Evolutionary conservation across 2,329 filamentous ascomycete genomes (phyloP).

Genomic region (Microthyrium microscopicum): DNA sequence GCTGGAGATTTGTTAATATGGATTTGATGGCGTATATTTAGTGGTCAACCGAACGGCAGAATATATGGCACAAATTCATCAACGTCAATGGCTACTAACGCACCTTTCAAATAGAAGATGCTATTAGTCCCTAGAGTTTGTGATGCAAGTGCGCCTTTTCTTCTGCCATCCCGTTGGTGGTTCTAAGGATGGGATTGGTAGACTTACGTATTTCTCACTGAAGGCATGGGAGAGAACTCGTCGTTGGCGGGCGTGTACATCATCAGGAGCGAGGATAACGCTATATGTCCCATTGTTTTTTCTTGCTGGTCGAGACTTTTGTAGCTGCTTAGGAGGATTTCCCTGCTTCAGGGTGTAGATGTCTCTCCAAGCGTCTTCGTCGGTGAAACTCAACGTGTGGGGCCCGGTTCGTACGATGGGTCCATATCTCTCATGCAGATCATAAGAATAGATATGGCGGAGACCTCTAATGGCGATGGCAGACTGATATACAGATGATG

Average conservation of each 20-base stretch:
- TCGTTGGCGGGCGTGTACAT: slow-evolving; percentile 15
- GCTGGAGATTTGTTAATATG: background rate
- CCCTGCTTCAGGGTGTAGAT: slow-evolving; percentile 16
- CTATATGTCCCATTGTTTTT: background rate
- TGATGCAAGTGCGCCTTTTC: too few species aligned
- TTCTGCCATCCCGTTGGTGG: too few species aligned
- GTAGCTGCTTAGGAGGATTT: background rate
- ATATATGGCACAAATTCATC: too few species aligned
- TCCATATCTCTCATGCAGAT: slow-evolving; percentile 19
- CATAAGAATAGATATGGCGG: background rate
- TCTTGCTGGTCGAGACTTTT: background rate
- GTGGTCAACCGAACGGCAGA: too few species aligned
- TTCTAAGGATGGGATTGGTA: background rate
- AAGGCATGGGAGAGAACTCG: slow-evolving; percentile 23
- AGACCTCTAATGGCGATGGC: background rate
- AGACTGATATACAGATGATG: background rate
- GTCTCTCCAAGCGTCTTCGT: slow-evolving; percentile 25
- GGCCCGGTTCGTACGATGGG: slow-evolving; percentile 31
- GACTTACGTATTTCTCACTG: slow-evolving; percentile 21
- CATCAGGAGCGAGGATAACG: slow-evolving; percentile 9
- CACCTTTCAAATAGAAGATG: too few species aligned
- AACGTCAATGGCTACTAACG: too few species aligned
- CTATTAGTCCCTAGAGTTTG: too few species aligned
- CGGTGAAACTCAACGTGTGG: slow-evolving; percentile 29
- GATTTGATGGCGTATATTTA: too few species aligned